Conservation (phyloP, 108 stramenopile species). For the Cyclostephanos tholiformis region DNA sequence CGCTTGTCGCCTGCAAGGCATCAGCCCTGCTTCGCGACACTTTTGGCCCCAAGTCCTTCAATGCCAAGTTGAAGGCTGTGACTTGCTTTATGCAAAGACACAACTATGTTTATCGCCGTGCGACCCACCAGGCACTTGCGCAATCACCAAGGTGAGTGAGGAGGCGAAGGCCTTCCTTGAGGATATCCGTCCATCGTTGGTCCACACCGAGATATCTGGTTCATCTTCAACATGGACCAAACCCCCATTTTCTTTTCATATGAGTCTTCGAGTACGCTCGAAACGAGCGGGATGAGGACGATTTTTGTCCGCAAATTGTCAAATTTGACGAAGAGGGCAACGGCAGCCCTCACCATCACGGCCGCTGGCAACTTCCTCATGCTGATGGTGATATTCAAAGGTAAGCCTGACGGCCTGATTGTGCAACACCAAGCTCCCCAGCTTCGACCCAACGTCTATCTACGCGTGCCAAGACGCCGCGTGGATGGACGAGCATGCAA, state of each 20-base stretch:
- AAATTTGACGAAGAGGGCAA: not conserved
- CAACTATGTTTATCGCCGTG: too few relatives aligned
- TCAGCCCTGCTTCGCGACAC: too few relatives aligned
- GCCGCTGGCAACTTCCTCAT: constrained; percentile 14
- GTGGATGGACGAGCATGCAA: too few relatives aligned
- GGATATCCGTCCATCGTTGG: not conserved
- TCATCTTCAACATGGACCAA: constrained; percentile 6
- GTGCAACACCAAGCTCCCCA: too few relatives aligned
- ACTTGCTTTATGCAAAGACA: too few relatives aligned
- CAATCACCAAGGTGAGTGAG: not conserved
- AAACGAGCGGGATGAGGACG: not conserved
- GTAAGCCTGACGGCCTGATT: too few relatives aligned
- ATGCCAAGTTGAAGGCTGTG: too few relatives aligned
- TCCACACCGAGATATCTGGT: not conserved
- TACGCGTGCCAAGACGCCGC: too few relatives aligned
- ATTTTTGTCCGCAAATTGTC: constrained; percentile 4
- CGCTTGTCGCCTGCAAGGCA: too few relatives aligned
- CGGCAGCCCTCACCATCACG: constrained; percentile 14
- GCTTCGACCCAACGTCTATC: too few relatives aligned
- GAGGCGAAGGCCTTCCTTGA: constrained; percentile 8
- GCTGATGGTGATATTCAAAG: constrained; percentile 16
- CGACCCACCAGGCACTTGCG: not conserved
- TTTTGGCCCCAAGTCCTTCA: too few relatives aligned
- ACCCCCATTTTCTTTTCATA: constrained; percentile 1
- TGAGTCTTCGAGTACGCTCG: not conserved